phyloP scores from a whole-genome alignment of 805 yeast genomes.

The Saturnispora silvae region DNA sequence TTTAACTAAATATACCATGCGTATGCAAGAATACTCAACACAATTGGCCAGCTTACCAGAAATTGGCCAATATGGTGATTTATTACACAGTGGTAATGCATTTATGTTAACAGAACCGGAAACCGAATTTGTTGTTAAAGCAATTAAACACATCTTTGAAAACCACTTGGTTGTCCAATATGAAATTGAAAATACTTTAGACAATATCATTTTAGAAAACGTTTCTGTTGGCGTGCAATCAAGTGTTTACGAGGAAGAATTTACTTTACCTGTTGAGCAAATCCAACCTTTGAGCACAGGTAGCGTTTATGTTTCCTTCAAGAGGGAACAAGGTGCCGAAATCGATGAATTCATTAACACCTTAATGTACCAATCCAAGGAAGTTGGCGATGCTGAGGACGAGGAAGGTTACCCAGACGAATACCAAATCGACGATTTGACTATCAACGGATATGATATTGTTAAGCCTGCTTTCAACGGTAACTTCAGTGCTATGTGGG shows the following conservation, averaged over 20 bases:
- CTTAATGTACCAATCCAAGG: slow-evolving; percentile 67
- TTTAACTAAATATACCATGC: slow-evolving; percentile 24
- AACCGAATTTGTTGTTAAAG: slow-evolving; percentile 83
- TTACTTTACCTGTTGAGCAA: slow-evolving; percentile 61
- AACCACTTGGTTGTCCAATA: slow-evolving; percentile 70
- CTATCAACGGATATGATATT: slow-evolving; percentile 71
- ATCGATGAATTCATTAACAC: slow-evolving; percentile 47
- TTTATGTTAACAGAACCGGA: slow-evolving; percentile 79
- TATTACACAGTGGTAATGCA: slow-evolving; percentile 58
- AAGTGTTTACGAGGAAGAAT: slow-evolving; percentile 53
- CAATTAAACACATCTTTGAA: slow-evolving; percentile 73
- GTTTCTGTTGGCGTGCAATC: slow-evolving; percentile 58
- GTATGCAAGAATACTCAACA: slow-evolving; percentile 58
- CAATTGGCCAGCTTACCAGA: slow-evolving; percentile 66
- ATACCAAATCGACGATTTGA: slow-evolving; percentile 78
- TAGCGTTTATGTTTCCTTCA: slow-evolving; percentile 67
- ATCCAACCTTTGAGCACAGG: slow-evolving; percentile 65
- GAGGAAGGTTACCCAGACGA: slow-evolving; percentile 90
- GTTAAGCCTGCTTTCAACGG: slow-evolving; percentile 68
- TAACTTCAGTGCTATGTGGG: slow-evolving; percentile 63
- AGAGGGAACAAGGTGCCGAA: slow-evolving; percentile 32
- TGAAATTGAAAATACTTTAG: slow-evolving; percentile 74
- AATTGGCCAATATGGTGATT: slow-evolving; percentile 59
- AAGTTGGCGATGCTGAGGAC: slow-evolving; percentile 58
- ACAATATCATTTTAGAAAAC: slow-evolving; percentile 65